Percentiles rank a stretch among this genome's conserved stretches.
Evolutionary conservation across 2,329 filamentous ascomycete species (phyloP).

Genomic region (Aureobasidium sp.): DNA sequence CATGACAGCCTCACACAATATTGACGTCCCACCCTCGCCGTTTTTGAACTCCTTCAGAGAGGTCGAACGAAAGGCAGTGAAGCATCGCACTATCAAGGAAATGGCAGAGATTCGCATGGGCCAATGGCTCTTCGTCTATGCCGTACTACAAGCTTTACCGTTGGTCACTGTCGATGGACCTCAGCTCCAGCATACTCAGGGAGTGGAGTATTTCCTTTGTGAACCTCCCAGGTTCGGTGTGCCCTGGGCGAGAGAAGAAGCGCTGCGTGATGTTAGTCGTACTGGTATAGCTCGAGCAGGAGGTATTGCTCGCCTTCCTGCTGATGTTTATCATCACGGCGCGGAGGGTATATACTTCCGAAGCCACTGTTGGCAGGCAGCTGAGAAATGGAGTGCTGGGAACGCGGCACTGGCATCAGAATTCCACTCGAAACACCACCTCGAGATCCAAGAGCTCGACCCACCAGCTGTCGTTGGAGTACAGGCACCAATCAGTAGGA

Average conservation of each 20-base stretch:
- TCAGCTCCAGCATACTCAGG: slow-evolving; percentile 57
- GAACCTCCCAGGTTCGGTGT: slow-evolving; percentile 62
- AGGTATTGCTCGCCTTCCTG: slow-evolving; percentile 54
- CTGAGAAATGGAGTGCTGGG: slow-evolving; percentile 50
- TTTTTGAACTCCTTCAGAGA: slow-evolving; percentile 63
- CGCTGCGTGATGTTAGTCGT: slow-evolving; percentile 42
- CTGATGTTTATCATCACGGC: slow-evolving; percentile 56
- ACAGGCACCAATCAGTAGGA: neutral
- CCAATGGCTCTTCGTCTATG: slow-evolving; percentile 76
- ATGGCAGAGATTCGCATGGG: slow-evolving; percentile 64
- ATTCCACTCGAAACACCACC: slow-evolving; percentile 18
- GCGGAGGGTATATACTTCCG: slow-evolving; percentile 60
- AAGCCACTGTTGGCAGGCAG: slow-evolving; percentile 61
- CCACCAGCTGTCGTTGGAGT: neutral
- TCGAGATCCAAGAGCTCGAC: slow-evolving; percentile 15
- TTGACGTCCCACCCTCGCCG: slow-evolving; percentile 54
- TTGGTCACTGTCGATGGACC: slow-evolving; percentile 71
- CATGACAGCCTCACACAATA: slow-evolving; percentile 74
- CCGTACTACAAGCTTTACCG: slow-evolving; percentile 66
- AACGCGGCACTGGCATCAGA: slow-evolving; percentile 25
- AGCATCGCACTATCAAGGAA: slow-evolving; percentile 56
- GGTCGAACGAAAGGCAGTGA: slow-evolving; percentile 62
- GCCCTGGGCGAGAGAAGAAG: slow-evolving; percentile 63
- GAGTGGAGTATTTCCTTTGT: slow-evolving; percentile 75
- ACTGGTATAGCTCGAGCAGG: slow-evolving; percentile 65